phyloP scores from a whole-genome alignment of 257 asterid species.

The Solanum clarkiae region DNA sequence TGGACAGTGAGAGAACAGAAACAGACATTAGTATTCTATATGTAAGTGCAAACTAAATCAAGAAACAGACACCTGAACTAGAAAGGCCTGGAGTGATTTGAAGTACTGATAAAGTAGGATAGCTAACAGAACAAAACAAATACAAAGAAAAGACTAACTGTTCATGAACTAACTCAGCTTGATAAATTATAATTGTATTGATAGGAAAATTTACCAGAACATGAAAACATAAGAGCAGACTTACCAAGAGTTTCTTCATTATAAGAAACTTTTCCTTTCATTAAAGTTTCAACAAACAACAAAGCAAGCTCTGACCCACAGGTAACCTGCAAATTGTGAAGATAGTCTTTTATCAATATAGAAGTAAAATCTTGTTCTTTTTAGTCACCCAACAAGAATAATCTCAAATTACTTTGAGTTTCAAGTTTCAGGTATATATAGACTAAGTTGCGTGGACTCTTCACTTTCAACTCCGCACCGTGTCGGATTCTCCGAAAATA shows the following conservation, averaged over 20 bases:
- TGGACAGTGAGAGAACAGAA: background rate
- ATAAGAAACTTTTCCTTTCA: slow-evolving; percentile 64
- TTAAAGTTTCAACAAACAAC: slow-evolving; percentile 72
- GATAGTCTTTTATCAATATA: background rate
- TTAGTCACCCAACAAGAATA: background rate
- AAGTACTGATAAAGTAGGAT: background rate
- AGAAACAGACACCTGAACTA: background rate
- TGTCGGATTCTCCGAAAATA: too few species aligned
- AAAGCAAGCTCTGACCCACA: slow-evolving; percentile 97
- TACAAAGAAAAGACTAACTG: background rate
- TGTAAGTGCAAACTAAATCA: background rate
- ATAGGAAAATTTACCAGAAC: background rate
- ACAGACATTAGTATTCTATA: background rate
- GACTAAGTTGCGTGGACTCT: too few species aligned
- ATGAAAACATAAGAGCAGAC: slow-evolving; percentile 8
- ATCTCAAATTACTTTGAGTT: background rate
- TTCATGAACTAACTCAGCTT: background rate
- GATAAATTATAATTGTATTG: background rate
- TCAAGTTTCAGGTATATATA: background rate
- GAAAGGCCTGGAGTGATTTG: background rate
- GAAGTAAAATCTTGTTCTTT: background rate
- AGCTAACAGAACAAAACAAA: background rate
- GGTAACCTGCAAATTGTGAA: slow-evolving; percentile 45
- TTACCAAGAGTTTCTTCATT: slow-evolving; percentile 65
- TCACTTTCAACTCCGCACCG: too few species aligned